Evolutionary conservation across 495 filamentous ascomycete genomes (phyloP).

Genomic region (Daldinia grandis): DNA sequence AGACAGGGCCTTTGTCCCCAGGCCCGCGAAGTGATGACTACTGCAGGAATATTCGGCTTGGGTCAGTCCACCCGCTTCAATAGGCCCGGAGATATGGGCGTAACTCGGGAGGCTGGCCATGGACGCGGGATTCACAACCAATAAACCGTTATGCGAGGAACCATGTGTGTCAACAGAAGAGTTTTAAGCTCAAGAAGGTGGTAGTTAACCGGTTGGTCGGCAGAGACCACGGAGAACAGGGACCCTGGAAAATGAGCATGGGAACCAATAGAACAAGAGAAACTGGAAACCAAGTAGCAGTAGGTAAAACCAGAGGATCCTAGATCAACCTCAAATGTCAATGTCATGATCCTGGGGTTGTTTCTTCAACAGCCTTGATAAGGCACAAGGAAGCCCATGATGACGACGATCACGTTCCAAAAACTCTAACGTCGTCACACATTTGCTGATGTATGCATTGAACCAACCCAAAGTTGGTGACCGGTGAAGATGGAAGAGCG

Average conservation of each 20-base stretch:
- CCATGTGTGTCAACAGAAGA: slow-evolving; percentile 29
- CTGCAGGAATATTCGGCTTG: slow-evolving; percentile 37
- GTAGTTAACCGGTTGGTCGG: slow-evolving; percentile 23
- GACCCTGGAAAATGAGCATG: background rate
- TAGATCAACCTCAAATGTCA: background rate
- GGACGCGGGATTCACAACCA: slow-evolving; percentile 23
- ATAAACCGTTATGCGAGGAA: slow-evolving; percentile 18
- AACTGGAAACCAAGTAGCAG: slow-evolving; percentile 8
- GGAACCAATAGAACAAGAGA: slow-evolving; percentile 25
- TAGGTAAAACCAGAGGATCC: background rate
- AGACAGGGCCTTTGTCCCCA: slow-evolving; percentile 32
- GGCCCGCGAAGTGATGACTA: slow-evolving; percentile 34
- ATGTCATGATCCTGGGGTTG: background rate
- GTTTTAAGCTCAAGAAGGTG: slow-evolving; percentile 15
- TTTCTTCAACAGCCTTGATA: slow-evolving; percentile 1
- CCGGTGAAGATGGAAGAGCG: background rate
- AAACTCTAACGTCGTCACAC: slow-evolving; percentile 14
- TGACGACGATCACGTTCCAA: slow-evolving; percentile 20
- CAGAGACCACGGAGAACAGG: slow-evolving; percentile 9
- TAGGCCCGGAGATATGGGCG: slow-evolving; percentile 30
- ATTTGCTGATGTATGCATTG: slow-evolving; percentile 11
- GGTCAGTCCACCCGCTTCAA: slow-evolving; percentile 24
- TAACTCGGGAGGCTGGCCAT: slow-evolving; percentile 36
- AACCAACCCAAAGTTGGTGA: slow-evolving; percentile 22
- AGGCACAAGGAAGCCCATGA: slow-evolving; percentile 11